phyloP scores from a whole-genome alignment of 495 filamentous ascomycete genomes.

The Neurospora pannonica region DNA sequence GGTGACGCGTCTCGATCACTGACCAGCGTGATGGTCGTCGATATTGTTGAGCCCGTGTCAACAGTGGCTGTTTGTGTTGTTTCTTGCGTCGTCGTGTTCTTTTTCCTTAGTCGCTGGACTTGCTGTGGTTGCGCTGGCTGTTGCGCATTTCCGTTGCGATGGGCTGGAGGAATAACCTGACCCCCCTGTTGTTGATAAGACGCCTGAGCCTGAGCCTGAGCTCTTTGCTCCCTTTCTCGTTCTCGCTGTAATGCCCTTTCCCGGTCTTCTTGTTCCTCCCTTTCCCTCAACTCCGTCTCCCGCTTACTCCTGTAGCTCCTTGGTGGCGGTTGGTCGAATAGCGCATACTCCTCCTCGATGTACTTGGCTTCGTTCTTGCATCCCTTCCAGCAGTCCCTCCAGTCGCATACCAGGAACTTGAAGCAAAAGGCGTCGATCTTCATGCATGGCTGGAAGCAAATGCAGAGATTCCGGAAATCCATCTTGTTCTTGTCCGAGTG shows the following conservation, averaged over 20 bases:
- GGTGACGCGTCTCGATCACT: constrained; percentile 29
- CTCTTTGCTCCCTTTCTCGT: not conserved
- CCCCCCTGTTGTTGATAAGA: constrained; percentile 8
- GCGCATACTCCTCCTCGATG: constrained; percentile 60
- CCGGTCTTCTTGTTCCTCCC: constrained; percentile 1
- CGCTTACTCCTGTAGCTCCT: constrained; percentile 12
- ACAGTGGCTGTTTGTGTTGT: constrained; percentile 5
- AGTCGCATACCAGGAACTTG: constrained; percentile 82
- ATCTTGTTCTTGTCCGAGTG: constrained; percentile 89
- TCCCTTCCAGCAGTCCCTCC: constrained; percentile 90
- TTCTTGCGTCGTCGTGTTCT: constrained; percentile 15
- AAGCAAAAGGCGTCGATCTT: constrained; percentile 87
- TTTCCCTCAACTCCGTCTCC: constrained; percentile 1
- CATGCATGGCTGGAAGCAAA: constrained; percentile 91
- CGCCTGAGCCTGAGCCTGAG: constrained; percentile 4
- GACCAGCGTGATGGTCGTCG: constrained; percentile 33
- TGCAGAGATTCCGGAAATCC: constrained; percentile 84
- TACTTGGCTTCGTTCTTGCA: constrained; percentile 83
- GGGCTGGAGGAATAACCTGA: not conserved
- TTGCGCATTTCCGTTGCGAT: not conserved
- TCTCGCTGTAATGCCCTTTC: constrained; percentile 4
- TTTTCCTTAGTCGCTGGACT: constrained; percentile 29
- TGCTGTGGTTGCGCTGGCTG: constrained; percentile 18
- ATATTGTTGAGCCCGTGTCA: constrained; percentile 25
- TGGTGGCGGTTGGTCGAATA: constrained; percentile 45